Percentiles rank a stretch among this genome's conserved stretches.
Evolutionary conservation across 371 early-diverging fungal species (phyloP).

Genomic region (Syncephalis fuscata): DNA sequence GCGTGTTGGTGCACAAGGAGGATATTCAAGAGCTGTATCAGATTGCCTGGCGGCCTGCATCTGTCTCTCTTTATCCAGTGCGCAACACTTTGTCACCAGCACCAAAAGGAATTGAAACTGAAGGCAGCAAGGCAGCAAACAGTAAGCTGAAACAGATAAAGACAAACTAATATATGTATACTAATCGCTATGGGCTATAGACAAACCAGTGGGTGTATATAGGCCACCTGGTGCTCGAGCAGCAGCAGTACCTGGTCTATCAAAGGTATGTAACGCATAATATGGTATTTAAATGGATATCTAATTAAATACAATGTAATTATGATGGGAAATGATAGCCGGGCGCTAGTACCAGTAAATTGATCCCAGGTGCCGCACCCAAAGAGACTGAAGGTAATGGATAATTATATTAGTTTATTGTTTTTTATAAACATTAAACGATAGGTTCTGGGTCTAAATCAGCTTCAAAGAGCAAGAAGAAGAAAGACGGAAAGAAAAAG

Average conservation of each 20-base stretch:
- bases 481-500: slow-evolving; percentile 25
- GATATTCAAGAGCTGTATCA: slow-evolving; percentile 70
- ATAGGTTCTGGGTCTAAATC: slow-evolving; percentile 8
- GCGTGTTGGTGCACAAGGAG: slow-evolving; percentile 58
- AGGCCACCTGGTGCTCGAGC: slow-evolving; percentile 65
- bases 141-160: too few species aligned
- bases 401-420: background rate
- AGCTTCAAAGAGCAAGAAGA: slow-evolving; percentile 41
- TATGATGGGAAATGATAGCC: background rate
- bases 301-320: background rate
- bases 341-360: background rate
- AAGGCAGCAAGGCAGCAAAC: too few species aligned
- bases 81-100: slow-evolving; percentile 47
- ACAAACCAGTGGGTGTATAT: slow-evolving; percentile 36
- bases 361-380: background rate
- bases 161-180: too few species aligned
- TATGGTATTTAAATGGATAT: too few species aligned
- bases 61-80: slow-evolving; percentile 44
- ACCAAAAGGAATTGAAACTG: slow-evolving; percentile 22
- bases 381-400: background rate
- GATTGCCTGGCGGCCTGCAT: slow-evolving; percentile 42
- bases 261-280: slow-evolving; percentile 15
- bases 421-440: slow-evolving; percentile 1
- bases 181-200: too few species aligned
- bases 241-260: slow-evolving; percentile 23